These are phyloP conservation scores for Conringia planisiliqua DNA, from an alignment of 345 rosid genomes.

Conservation along the genomic window DNA sequence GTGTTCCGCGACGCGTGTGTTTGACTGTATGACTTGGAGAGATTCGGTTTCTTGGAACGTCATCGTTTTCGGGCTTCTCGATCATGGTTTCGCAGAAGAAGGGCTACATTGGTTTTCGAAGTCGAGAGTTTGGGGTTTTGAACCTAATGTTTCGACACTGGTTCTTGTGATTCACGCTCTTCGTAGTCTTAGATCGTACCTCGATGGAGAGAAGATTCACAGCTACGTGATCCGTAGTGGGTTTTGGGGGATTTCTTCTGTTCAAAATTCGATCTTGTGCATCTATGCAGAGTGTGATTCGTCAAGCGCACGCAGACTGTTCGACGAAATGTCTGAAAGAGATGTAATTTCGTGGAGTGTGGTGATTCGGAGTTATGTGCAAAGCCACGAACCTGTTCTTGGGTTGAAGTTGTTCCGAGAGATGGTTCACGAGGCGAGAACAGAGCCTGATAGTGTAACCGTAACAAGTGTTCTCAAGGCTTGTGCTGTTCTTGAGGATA, in stretches of 20 bases:
- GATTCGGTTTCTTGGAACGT: conserved; percentile 81
- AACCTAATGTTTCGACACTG: conserved; percentile 51
- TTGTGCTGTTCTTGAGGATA: conserved; percentile 36
- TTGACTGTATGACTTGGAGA: conserved; percentile 35
- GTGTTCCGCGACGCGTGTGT: conserved; percentile 40
- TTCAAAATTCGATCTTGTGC: conserved; percentile 54
- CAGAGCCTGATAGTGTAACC: conserved; percentile 49
- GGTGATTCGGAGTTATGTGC: conserved; percentile 52
- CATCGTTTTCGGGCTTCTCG: conserved; percentile 47
- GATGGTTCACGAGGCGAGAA: conserved; percentile 42
- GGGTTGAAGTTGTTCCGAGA: conserved; percentile 46
- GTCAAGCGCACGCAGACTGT: conserved; percentile 45
- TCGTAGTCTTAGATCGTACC: conserved; percentile 20
- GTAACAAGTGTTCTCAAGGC: conserved; percentile 59
- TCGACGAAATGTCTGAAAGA: conserved; percentile 65
- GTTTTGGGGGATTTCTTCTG: conserved; percentile 36
- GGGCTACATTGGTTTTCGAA: conserved; percentile 51
- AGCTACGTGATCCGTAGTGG: conserved; percentile 51
- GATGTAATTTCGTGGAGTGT: conserved; percentile 73
- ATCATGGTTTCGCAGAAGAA: conserved; percentile 38
- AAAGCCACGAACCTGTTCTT: conserved; percentile 33
- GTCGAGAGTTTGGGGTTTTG: conserved; percentile 54
- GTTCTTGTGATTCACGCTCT: conserved; percentile 55
- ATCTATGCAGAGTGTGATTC: conserved; percentile 34
- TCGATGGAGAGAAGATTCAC: conserved; percentile 40